phyloP scores from a whole-genome alignment of 176 grass and related monocot genomes.

The Zea luxurians region DNA sequence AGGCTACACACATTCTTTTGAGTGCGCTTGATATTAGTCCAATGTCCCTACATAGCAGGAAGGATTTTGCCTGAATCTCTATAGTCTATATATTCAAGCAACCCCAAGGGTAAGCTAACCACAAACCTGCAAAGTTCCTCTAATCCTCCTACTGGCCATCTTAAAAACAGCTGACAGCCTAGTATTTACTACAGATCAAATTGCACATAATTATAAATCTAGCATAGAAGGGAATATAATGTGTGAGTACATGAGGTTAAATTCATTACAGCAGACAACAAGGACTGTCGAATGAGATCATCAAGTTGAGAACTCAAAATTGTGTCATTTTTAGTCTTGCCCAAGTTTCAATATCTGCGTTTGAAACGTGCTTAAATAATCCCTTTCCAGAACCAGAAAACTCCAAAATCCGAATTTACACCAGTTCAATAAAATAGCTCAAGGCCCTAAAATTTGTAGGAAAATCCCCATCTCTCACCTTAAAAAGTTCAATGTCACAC shows the following conservation, averaged over 20 bases:
- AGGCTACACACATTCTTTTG: background rate
- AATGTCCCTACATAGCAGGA: background rate
- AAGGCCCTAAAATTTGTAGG: background rate
- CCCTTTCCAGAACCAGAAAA: background rate
- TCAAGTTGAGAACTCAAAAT: conserved; percentile 1
- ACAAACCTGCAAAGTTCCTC: background rate
- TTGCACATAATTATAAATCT: background rate
- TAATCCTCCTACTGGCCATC: background rate
- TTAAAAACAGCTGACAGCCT: background rate
- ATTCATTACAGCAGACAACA: conserved; percentile 18
- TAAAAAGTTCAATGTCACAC: background rate
- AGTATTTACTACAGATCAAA: background rate
- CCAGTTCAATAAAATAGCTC: background rate
- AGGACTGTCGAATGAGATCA: background rate
- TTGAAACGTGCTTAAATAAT: conserved; percentile 10
- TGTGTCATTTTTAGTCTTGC: background rate
- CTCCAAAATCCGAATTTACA: background rate
- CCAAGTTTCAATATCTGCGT: background rate
- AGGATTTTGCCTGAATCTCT: background rate
- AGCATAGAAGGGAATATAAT: background rate
- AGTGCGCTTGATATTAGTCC: background rate
- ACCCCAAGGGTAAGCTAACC: background rate
- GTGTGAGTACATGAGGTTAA: background rate
- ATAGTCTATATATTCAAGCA: background rate
- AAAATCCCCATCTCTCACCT: background rate